Evolutionary conservation across 1,284 basidiomycete species (phyloP).

Genomic region (Cryptococcus deneoformans): DNA sequence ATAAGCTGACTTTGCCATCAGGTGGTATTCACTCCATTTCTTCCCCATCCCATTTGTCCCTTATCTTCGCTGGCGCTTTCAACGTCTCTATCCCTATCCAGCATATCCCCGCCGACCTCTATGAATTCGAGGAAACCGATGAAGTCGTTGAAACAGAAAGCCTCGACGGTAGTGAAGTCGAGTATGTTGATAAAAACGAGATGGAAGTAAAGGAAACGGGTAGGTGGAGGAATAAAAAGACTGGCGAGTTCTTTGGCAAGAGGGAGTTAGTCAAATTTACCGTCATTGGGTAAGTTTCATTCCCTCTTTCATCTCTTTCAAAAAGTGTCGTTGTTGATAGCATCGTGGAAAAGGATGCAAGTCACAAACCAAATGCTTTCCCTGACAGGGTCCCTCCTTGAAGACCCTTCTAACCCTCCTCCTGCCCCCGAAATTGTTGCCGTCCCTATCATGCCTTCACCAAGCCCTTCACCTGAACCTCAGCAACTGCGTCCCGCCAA

Average conservation of each 20-base stretch:
- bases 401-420: slow-evolving; percentile 73
- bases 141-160: slow-evolving; percentile 21
- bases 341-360: slow-evolving; percentile 61
- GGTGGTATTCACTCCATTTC: slow-evolving; percentile 84
- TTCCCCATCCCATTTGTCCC: slow-evolving; percentile 90
- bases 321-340: background rate
- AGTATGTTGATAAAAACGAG: slow-evolving; percentile 25
- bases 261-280: slow-evolving; percentile 75
- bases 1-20: slow-evolving; percentile 38
- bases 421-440: slow-evolving; percentile 47
- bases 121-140: slow-evolving; percentile 76
- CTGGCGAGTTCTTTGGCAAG: slow-evolving; percentile 70
- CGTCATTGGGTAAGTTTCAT: slow-evolving; percentile 72
- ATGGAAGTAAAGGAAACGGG: slow-evolving; percentile 53
- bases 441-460: slow-evolving; percentile 11
- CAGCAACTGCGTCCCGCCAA: slow-evolving; percentile 14
- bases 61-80: slow-evolving; percentile 91
- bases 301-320: background rate
- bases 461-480: slow-evolving; percentile 27
- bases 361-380: slow-evolving; percentile 96
- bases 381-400: slow-evolving; percentile 81
- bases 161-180: slow-evolving; percentile 33
- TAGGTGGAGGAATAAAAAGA: slow-evolving; percentile 74
- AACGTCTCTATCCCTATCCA: slow-evolving; percentile 94
- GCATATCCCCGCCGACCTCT: slow-evolving; percentile 78